Base-by-base conservation (phyloP, 2,329 filamentous ascomycete species). In the Penicillium corylophilum region DNA sequence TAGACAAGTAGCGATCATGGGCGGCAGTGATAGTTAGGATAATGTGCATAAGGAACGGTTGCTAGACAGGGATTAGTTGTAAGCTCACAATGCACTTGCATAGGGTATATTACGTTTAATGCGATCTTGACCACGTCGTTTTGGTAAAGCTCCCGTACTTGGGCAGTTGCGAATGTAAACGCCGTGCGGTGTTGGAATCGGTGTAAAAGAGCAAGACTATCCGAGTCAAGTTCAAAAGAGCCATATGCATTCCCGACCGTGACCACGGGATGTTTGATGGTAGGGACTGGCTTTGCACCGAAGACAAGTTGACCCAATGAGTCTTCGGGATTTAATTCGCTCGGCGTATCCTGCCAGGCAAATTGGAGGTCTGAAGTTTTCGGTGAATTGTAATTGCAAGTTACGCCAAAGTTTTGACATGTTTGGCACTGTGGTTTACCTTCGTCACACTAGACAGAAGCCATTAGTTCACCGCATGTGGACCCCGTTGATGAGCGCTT, bases 31-130 rank as follows among this genome's bases (percentile, higher is more conserved):
- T 59, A 18, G 78, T 73, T 26, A 83, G 68, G 16, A 82, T 71
- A 42, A 78, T 70, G 62, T 85, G 82, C 68, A 82, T 76, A 5
- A 85, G 69, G 48, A 79, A 83, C 0, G 77, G 73, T 44, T 81
- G 69, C 77, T 79, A 28, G 71, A 65, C 24, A 71, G 18, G 16
- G 31, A 3, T 35, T 35, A 18, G n/a, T 7, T 16, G 31, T 2
- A 35, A n/a, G n/a, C 2, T 2, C 3, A 9, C 1, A 23, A 66
- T 18, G 71, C 61, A 49, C 75, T 15, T 2, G 3, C 15, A 5
- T 10, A 18, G 2, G 10, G 52, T 35, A 53, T 48, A 44, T 39
- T 46, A 58, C 57, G 18, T 50, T 35, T 8, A 60, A n/a, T 8
- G 55, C 55, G 9, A 60, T 31, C 38, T 22, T 29, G 4, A 50